Base-by-base conservation (phyloP, 768 basidiomycete species). In the Lactarius trivialis region DNA sequence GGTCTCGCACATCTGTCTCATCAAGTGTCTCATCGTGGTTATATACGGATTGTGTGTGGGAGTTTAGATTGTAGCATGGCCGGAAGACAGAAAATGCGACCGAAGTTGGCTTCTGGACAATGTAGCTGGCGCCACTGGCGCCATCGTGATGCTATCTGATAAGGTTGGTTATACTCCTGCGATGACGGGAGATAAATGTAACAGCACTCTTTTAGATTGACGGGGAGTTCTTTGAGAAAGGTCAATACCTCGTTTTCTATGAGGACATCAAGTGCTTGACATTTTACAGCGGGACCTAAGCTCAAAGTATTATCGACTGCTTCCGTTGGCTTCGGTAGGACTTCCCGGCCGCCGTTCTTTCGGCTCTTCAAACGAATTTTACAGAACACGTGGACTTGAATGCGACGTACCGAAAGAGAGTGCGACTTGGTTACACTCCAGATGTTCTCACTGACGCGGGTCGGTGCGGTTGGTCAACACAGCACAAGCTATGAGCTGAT, bases 391-490 rank as follows among this genome's bases (percentile, higher is more conserved):
- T 93, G 41, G 83, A 89, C 64, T 75, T 89, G 0, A 71, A 76
- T 24, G 83, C 81, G 33, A 73, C 87, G 7, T 79, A 83, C 12
- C 75, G 80, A 67, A 81, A 85, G 17, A 78, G 80, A 1, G 80
- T 98, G 61, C 81, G 79, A 51, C 72, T 98, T 7, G 97, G 97
- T 7, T 92, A 93, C 73, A 98, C 95, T 0, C 97, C 96, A 0
- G 93, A 95, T 60, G 89, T 98, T 6, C 80, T 99, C 17, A 95
- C 89, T 5, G 92, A 93, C 69, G 93, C 96, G 66, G 93, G 93
- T 85, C 69, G 56, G 74, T 65, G 5, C 55, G 17, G 32, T 21
- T 33, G 5, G 56, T 36, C 56, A 12, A 12, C 49, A 6, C 21
- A 26, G 52, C n/a, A 51, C 21, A 54, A 36, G 19, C 32, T 28